Conservation (phyloP, 1,139 yeast species). For the Nadsonia starkeyi-henricii region DNA sequence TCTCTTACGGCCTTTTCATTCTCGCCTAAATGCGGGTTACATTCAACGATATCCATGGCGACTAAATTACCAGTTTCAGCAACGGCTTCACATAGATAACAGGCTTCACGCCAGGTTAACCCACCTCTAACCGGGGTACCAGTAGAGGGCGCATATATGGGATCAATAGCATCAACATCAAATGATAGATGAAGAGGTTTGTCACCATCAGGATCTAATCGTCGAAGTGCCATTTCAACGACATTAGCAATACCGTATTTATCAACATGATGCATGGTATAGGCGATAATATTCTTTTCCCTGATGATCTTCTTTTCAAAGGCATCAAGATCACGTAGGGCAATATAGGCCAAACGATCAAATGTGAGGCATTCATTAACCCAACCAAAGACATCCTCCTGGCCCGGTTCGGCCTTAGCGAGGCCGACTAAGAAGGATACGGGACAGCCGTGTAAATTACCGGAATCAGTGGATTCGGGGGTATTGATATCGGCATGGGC, state of each 20-base stretch:
- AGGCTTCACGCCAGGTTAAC: conserved; percentile 82
- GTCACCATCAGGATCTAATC: conserved; percentile 59
- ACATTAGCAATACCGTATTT: conserved; percentile 87
- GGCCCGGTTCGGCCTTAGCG: conserved; percentile 34
- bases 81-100: conserved; percentile 80
- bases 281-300: conserved; percentile 67
- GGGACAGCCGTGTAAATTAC: conserved; percentile 95
- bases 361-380: conserved; percentile 58
- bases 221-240: conserved; percentile 78
- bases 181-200: conserved; percentile 80
- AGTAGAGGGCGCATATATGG: conserved; percentile 87
- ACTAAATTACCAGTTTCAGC: conserved; percentile 79
- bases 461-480: conserved; percentile 72
- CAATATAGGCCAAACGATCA: conserved; percentile 76
- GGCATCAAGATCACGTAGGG: conserved; percentile 82
- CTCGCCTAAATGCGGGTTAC: conserved; percentile 81
- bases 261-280: conserved; percentile 92
- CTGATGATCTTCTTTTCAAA: conserved; percentile 68
- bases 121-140: conserved; percentile 98
- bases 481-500: conserved; percentile 97
- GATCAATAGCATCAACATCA: conserved; percentile 96
- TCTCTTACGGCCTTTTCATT: conserved; percentile 63
- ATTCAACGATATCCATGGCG: conserved; percentile 85
- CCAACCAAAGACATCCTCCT: conserved; percentile 42
- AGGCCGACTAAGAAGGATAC: conserved; percentile 75